Conservation (phyloP, 1,284 basidiomycete species). For the Ganoderma resinaceum region DNA sequence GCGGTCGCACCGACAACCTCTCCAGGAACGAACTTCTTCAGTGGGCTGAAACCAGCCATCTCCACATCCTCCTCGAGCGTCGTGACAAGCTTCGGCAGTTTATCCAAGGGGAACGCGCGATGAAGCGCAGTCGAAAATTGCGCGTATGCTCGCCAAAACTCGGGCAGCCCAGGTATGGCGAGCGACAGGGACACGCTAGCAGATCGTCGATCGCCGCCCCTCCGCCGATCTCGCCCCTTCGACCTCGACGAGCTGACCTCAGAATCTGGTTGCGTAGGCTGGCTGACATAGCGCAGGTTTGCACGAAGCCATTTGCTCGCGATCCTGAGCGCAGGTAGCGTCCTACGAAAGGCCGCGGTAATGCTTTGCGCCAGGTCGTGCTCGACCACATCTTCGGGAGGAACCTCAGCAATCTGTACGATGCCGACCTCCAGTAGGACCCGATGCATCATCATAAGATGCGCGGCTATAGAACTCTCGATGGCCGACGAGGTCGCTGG, state of each 20-base stretch:
- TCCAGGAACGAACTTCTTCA: constrained; percentile 61
- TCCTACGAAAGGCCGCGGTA: constrained; percentile 85
- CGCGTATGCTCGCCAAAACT: constrained; percentile 81
- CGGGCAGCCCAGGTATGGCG: constrained; percentile 43
- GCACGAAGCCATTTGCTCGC: constrained; percentile 89
- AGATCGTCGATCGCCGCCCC: constrained; percentile 24
- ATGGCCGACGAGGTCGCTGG: constrained; percentile 40
- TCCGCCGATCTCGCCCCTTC: constrained; percentile 27
- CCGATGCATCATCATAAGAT: constrained; percentile 77
- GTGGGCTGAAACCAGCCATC: constrained; percentile 87
- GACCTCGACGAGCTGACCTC: constrained; percentile 38
- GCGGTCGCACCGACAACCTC: constrained; percentile 42
- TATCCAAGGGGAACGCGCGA: constrained; percentile 73
- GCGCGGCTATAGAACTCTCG: constrained; percentile 76
- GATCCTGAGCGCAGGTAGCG: constrained; percentile 87
- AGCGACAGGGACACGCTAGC: constrained; percentile 11
- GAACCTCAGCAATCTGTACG: constrained; percentile 56
- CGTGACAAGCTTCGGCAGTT: constrained; percentile 66
- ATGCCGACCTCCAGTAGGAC: constrained; percentile 74
- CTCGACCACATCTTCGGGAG: constrained; percentile 59
- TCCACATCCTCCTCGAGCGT: constrained; percentile 94
- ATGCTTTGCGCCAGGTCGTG: constrained; percentile 81
- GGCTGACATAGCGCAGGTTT: constrained; percentile 77
- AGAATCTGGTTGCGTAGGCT: constrained; percentile 39
- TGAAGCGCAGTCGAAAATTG: constrained; percentile 72